Percentiles rank a stretch among this genome's conserved stretches.
phyloP scores from a whole-genome alignment of 352 stramenopile genomes.

The Phytophthora colocasiae region DNA sequence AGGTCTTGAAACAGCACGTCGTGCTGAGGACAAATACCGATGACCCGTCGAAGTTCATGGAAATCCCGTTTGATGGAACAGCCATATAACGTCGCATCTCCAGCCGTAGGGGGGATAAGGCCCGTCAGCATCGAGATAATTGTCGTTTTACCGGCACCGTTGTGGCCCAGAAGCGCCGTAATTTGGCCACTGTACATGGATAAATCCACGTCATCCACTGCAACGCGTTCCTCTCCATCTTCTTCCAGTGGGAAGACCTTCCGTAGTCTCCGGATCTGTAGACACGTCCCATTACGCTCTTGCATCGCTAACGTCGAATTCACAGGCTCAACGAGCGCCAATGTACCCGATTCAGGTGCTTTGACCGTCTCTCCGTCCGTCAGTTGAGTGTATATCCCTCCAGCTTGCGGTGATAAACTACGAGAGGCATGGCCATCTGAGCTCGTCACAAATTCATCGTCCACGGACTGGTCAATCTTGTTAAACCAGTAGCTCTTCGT shows the following conservation, averaged over 20 bases:
- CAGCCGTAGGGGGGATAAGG: slow-evolving; percentile 64
- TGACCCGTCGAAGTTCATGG: slow-evolving; percentile 86
- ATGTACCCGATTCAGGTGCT: not conserved
- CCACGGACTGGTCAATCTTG: slow-evolving; percentile 3
- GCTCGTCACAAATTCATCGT: slow-evolving; percentile 7
- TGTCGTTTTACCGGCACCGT: slow-evolving; percentile 92
- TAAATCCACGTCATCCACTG: slow-evolving; percentile 86
- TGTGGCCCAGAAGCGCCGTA: slow-evolving; percentile 90
- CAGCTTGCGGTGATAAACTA: slow-evolving; percentile 30
- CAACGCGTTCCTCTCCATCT: slow-evolving; percentile 75
- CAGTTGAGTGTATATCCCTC: slow-evolving; percentile 29
- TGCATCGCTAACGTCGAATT: slow-evolving; percentile 47
- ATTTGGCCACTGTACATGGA: slow-evolving; percentile 94
- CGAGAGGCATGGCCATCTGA: slow-evolving; percentile 1
- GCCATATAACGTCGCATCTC: slow-evolving; percentile 78
- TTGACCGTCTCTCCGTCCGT: slow-evolving; percentile 5
- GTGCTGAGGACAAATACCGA: slow-evolving; percentile 97
- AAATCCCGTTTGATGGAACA: slow-evolving; percentile 84
- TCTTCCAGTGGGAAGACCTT: slow-evolving; percentile 68
- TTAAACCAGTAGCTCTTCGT: slow-evolving; percentile 47
- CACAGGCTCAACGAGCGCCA: slow-evolving; percentile 49
- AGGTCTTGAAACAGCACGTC: slow-evolving; percentile 95
- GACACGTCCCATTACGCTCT: slow-evolving; percentile 45
- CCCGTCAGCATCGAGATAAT: slow-evolving; percentile 95
- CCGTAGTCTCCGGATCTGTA: slow-evolving; percentile 54